Conservation (phyloP, 2,329 filamentous ascomycete genomes). For the Acrocalymma vagum region DNA sequence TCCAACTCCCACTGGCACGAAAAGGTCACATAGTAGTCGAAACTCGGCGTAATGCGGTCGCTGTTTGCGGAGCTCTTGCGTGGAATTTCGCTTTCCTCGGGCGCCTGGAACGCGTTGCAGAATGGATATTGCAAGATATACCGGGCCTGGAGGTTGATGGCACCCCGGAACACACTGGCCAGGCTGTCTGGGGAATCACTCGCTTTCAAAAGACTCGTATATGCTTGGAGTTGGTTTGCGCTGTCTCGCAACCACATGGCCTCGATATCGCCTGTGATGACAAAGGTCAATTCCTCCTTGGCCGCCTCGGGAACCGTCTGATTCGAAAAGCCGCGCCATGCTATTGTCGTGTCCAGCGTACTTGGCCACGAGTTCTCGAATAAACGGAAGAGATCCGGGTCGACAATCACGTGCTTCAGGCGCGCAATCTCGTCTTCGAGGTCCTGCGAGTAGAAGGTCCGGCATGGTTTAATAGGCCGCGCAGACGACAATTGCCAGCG, state of each 20-base stretch:
- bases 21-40: constrained; percentile 56
- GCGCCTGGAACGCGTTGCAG: constrained; percentile 63
- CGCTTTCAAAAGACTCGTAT: constrained; percentile 65
- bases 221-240: constrained; percentile 76
- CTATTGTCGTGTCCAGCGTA: constrained; percentile 77
- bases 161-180: constrained; percentile 72
- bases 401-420: constrained; percentile 48
- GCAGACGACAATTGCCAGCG: constrained; percentile 54
- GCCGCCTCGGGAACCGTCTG: constrained; percentile 42
- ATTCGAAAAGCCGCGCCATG: constrained; percentile 69
- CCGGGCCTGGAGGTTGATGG: constrained; percentile 75
- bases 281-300: constrained; percentile 68
- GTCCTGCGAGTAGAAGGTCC: constrained; percentile 53
- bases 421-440: constrained; percentile 51
- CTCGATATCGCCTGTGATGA: constrained; percentile 67
- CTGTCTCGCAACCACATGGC: constrained; percentile 64
- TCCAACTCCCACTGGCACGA: constrained; percentile 64
- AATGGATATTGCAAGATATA: constrained; percentile 69
- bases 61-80: constrained; percentile 46
- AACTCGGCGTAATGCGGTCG: constrained; percentile 54
- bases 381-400: constrained; percentile 71
- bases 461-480: constrained; percentile 53
- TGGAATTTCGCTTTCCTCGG: constrained; percentile 53
- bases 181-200: constrained; percentile 58
- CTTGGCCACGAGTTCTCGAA: constrained; percentile 79